A percentile compares a stretch with the other conserved stretches of the same genome.
Evolutionary conservation across 306 rosid genomes (phyloP).

Genomic region (Dryas octopetala): DNA sequence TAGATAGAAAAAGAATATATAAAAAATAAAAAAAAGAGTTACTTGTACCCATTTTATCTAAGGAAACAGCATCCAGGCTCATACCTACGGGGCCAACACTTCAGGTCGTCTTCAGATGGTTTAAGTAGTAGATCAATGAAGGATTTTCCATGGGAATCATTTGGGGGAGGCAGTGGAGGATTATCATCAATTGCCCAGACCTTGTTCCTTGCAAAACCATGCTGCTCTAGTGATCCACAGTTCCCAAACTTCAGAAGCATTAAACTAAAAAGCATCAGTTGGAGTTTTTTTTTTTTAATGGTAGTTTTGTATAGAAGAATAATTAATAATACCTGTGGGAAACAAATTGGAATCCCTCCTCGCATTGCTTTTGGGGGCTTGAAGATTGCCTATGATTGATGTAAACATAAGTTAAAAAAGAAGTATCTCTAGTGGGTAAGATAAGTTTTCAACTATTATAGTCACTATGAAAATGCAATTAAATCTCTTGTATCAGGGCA

Average conservation of each 20-base stretch:
- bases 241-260: constrained; percentile 70
- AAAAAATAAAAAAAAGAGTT: no score
- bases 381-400: constrained; percentile 52
- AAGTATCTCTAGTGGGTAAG: constrained; percentile 22
- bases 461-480: background rate
- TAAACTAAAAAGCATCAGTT: constrained; percentile 20
- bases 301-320: constrained; percentile 16
- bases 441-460: background rate
- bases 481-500: background rate
- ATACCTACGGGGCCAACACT: constrained; percentile 75
- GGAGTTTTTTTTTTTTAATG: background rate
- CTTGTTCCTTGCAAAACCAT: constrained; percentile 91
- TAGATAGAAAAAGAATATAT: no score
- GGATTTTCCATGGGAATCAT: constrained; percentile 56
- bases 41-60: background rate
- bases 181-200: constrained; percentile 75
- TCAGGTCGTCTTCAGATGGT: constrained; percentile 80
- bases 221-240: constrained; percentile 76
- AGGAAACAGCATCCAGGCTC: background rate
- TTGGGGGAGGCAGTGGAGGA: constrained; percentile 57
- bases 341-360: constrained; percentile 91
- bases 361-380: constrained; percentile 77
- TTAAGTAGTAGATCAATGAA: constrained; percentile 69
- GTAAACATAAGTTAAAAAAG: constrained; percentile 10
- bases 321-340: constrained; percentile 68